phyloP scores from a whole-genome alignment of 805 yeast species.

The Alloascoidea hylecoeti region DNA sequence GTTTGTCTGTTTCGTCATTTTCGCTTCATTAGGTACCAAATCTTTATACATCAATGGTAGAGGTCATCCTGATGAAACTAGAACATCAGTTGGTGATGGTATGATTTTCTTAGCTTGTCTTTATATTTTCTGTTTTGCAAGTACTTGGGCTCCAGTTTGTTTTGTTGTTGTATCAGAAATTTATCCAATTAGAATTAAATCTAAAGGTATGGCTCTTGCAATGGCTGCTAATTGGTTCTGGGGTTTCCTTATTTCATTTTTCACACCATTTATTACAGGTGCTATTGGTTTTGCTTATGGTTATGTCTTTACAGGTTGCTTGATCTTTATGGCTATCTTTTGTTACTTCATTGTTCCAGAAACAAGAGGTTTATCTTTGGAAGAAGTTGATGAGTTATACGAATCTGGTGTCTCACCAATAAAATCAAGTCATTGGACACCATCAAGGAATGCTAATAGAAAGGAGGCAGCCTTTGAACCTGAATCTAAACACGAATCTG shows the following conservation, averaged over 20 bases:
- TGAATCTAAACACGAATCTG: too few species aligned
- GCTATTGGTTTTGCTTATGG: conserved; percentile 57
- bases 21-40: conserved; percentile 28
- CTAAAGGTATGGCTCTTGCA: conserved; percentile 55
- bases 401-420: conserved; percentile 27
- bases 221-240: conserved; percentile 66
- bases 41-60: conserved; percentile 21
- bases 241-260: conserved; percentile 47
- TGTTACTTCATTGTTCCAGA: conserved; percentile 63
- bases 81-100: conserved; percentile 73
- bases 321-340: conserved; percentile 43
- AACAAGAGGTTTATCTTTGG: conserved; percentile 71
- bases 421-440: too few species aligned
- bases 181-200: conserved; percentile 63
- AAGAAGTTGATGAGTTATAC: conserved; percentile 63
- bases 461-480: too few species aligned
- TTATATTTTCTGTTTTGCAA: conserved; percentile 65
- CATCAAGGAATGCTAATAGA: too few species aligned
- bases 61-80: conserved; percentile 44
- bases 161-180: conserved; percentile 54
- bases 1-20: conserved; percentile 38
- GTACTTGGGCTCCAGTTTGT: conserved; percentile 74
- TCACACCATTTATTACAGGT: conserved; percentile 53
- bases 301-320: conserved; percentile 46
- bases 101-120: conserved; percentile 40